Percentiles rank a stretch among this genome's conserved stretches.
Evolutionary conservation across 139 green algal genomes (phyloP).

Genomic region (Chlamydomonas eustigma): DNA sequence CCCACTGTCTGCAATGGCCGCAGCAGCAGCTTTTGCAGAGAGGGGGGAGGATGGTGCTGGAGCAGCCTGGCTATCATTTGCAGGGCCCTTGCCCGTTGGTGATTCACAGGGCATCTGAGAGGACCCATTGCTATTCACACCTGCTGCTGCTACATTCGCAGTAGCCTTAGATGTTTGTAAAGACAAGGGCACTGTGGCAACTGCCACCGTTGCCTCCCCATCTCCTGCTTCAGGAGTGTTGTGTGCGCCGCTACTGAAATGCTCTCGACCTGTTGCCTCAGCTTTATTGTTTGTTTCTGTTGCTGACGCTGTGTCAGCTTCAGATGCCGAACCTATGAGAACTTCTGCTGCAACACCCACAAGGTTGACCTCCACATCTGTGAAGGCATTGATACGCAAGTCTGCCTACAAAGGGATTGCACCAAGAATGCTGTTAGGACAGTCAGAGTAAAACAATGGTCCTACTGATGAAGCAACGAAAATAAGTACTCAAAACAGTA

Average conservation of each 20-base stretch:
- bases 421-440: too few species aligned
- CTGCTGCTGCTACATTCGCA: not conserved
- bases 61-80: not conserved
- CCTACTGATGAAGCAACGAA: too few species aligned
- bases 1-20: constrained; percentile 13
- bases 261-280: too few species aligned
- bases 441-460: too few species aligned
- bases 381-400: constrained; percentile 54
- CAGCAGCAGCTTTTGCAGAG: constrained; percentile 4
- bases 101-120: too few species aligned
- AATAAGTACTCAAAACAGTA: too few species aligned
- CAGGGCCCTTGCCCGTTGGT: too few species aligned
- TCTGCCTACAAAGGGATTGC: constrained; percentile 21
- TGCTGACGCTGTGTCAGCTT: not conserved
- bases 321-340: not conserved
- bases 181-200: not conserved
- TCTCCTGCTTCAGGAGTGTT: too few species aligned
- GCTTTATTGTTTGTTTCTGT: too few species aligned
- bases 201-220: not conserved
- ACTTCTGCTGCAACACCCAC: not conserved
- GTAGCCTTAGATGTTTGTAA: not conserved
- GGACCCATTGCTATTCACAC: too few species aligned
- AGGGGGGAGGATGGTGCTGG: not conserved
- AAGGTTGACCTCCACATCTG: constrained; percentile 65
- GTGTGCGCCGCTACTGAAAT: too few species aligned